These are phyloP conservation scores for Chalara sp. DNA, from an alignment of 2,329 filamentous ascomycete species.

Conservation along the genomic window DNA sequence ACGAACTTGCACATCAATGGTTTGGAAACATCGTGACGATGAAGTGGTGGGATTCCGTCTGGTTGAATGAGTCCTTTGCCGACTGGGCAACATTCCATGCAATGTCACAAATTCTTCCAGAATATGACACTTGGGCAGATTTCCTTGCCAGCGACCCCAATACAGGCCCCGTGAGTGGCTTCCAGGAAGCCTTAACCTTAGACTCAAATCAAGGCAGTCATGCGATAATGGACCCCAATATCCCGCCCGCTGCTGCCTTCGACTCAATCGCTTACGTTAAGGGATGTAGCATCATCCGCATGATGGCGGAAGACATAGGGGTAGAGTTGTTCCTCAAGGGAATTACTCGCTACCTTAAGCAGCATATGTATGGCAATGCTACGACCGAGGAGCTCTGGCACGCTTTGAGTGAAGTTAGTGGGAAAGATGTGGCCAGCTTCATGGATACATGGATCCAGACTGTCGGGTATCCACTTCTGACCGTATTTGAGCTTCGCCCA, in stretches of 20 bases:
- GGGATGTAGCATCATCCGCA: slow-evolving; percentile 63
- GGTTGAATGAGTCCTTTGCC: slow-evolving; percentile 69
- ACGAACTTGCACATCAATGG: slow-evolving; percentile 71
- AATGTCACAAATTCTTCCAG: slow-evolving; percentile 7
- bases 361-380: slow-evolving; percentile 60
- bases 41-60: slow-evolving; percentile 69
- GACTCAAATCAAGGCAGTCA: slow-evolving; percentile 11
- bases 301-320: slow-evolving; percentile 66
- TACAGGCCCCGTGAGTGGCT: not conserved
- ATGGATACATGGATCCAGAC: slow-evolving; percentile 71
- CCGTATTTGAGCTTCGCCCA: slow-evolving; percentile 47
- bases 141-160: slow-evolving; percentile 6
- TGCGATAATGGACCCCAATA: slow-evolving; percentile 11
- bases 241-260: slow-evolving; percentile 38
- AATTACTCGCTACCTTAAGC: slow-evolving; percentile 60
- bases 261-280: slow-evolving; percentile 70
- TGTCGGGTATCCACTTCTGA: slow-evolving; percentile 62
- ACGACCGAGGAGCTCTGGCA: slow-evolving; percentile 61
- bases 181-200: slow-evolving; percentile 9
- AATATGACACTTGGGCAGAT: slow-evolving; percentile 10
- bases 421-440: slow-evolving; percentile 59
- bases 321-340: slow-evolving; percentile 65
- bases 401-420: slow-evolving; percentile 59
- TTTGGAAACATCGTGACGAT: slow-evolving; percentile 71
- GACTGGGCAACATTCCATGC: slow-evolving; percentile 43